A percentile compares a stretch with the other conserved stretches of the same genome.
These are phyloP conservation scores for Cercis canadensis DNA, from an alignment of 306 rosid species.

Conservation along the genomic window DNA sequence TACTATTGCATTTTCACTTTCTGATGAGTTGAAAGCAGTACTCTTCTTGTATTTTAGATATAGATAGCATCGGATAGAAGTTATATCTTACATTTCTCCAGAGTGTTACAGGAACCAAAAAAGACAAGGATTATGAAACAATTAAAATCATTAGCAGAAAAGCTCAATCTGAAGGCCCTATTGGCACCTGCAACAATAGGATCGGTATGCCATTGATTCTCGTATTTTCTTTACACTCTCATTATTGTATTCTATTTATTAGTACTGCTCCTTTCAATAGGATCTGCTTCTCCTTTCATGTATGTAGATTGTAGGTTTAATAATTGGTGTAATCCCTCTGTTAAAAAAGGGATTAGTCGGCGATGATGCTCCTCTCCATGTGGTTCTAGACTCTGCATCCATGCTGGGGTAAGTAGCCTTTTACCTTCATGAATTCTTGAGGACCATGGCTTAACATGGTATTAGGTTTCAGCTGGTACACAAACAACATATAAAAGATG, in stretches of 20 bases:
- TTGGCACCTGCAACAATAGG: constrained; percentile 19
- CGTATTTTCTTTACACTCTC: neutral
- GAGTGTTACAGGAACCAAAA: neutral
- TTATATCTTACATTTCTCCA: neutral
- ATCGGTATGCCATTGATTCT: neutral
- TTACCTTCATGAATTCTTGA: no score
- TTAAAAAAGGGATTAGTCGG: neutral
- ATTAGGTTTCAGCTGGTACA: no score
- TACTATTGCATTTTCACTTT: neutral
- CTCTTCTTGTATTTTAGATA: no score
- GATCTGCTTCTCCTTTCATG: no score
- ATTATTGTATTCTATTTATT: neutral
- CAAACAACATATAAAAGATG: no score
- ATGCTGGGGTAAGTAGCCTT: constrained; percentile 20
- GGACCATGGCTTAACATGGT: no score
- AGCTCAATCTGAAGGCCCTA: neutral
- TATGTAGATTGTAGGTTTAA: neutral
- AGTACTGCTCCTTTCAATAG: no score
- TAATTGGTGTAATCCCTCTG: neutral
- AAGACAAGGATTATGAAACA: neutral
- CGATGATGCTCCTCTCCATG: neutral
- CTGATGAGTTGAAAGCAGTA: neutral
- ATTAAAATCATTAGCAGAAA: neutral
- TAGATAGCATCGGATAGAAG: neutral
- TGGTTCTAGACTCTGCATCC: neutral